Percentiles rank a stretch among this genome's conserved stretches.
Conservation (phyloP, 192 early-diverging fungal species). For the Anaeromyces robustus region DNA sequence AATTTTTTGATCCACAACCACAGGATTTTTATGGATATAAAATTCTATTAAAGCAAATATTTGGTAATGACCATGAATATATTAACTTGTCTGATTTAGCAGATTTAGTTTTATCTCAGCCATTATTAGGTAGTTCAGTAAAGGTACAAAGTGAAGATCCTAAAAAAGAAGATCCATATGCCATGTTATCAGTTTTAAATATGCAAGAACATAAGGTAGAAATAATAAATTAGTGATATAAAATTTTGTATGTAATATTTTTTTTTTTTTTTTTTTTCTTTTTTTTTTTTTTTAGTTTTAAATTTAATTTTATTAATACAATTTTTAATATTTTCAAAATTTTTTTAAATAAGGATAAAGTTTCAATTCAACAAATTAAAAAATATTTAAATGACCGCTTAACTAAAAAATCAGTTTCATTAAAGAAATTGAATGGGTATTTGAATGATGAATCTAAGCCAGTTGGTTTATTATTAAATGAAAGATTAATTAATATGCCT, state of each 20-base stretch:
- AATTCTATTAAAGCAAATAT: constrained; percentile 58
- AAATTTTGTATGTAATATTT: too few species aligned
- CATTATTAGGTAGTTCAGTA: constrained; percentile 68
- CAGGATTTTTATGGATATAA: constrained; percentile 88
- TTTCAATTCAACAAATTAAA: neutral
- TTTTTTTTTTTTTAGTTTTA: too few species aligned
- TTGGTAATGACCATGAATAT: constrained; percentile 62
- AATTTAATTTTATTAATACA: too few species aligned
- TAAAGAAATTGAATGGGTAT: neutral
- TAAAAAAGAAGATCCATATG: constrained; percentile 59
- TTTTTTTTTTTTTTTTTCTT: too few species aligned
- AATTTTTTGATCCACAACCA: constrained; percentile 80
- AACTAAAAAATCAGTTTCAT: neutral
- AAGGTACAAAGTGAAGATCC: constrained; percentile 57
- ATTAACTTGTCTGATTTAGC: constrained; percentile 61
- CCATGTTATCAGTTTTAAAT: constrained; percentile 61
- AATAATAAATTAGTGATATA: neutral
- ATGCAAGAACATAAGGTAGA: constrained; percentile 41
- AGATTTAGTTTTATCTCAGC: constrained; percentile 62
- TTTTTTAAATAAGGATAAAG: neutral
- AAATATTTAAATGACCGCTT: neutral
- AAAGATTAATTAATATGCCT: constrained; percentile 92
- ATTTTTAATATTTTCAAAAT: too few species aligned
- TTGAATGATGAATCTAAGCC: constrained; percentile 4
- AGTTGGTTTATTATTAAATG: constrained; percentile 61